Percentiles rank a stretch among this genome's conserved stretches.
Evolutionary conservation across 2,329 filamentous ascomycete species (phyloP).

Genomic region (Fusarium subglutinans): DNA sequence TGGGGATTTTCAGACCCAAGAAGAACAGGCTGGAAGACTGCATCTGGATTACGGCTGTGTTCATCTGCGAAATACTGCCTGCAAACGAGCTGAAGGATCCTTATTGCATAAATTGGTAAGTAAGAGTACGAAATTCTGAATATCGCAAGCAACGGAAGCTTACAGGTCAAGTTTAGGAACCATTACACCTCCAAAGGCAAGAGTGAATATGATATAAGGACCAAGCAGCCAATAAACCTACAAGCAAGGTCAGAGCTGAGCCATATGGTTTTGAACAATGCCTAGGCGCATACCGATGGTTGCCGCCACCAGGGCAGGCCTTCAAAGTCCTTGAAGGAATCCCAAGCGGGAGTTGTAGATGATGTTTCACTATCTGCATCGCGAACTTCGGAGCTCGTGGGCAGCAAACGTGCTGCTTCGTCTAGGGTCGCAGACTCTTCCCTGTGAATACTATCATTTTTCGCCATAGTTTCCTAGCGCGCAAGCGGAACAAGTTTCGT

Average conservation of each 20-base stretch:
- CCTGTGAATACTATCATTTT: background rate
- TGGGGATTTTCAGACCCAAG: constrained; percentile 78
- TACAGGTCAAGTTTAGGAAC: constrained; percentile 87
- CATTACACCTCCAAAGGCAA: constrained; percentile 86
- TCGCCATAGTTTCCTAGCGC: constrained; percentile 19
- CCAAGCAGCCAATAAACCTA: constrained; percentile 85
- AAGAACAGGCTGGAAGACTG: constrained; percentile 70
- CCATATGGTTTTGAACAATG: background rate
- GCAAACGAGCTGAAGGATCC: constrained; percentile 84
- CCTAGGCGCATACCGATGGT: constrained; percentile 64
- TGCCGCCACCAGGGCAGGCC: constrained; percentile 69
- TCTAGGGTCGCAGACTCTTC: constrained; percentile 18
- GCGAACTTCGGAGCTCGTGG: constrained; percentile 32
- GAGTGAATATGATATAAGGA: constrained; percentile 81
- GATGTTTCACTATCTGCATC: constrained; percentile 18
- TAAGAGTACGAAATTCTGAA: background rate
- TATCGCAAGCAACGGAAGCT: constrained; percentile 36
- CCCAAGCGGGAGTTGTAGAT: constrained; percentile 51
- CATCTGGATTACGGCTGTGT: constrained; percentile 65
- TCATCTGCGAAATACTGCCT: constrained; percentile 80
- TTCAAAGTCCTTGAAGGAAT: constrained; percentile 65
- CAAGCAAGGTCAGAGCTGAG: constrained; percentile 35
- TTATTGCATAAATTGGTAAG: constrained; percentile 43
- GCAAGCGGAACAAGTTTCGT: background rate
- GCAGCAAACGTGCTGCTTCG: constrained; percentile 54